phyloP scores from a whole-genome alignment of 164 flowering plant species.

The Nelumbo lutea region DNA sequence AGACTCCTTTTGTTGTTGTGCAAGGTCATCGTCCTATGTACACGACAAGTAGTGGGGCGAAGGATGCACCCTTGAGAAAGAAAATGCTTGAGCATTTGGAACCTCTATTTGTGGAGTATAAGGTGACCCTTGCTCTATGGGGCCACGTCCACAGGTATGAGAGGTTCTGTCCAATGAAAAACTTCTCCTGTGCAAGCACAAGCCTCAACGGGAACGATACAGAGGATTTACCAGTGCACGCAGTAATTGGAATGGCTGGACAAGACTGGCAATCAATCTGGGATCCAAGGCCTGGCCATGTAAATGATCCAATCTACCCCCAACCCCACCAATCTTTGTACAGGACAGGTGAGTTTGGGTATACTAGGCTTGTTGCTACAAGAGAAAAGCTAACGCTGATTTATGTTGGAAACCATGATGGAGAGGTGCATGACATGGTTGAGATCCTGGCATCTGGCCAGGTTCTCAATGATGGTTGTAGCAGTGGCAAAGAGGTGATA shows the following conservation, averaged over 20 bases:
- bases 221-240: slow-evolving; percentile 59
- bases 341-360: slow-evolving; percentile 91
- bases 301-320: slow-evolving; percentile 62
- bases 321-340: slow-evolving; percentile 70
- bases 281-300: slow-evolving; percentile 77
- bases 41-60: slow-evolving; percentile 65
- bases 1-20: slow-evolving; percentile 82
- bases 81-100: slow-evolving; percentile 68
- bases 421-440: slow-evolving; percentile 74
- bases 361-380: slow-evolving; percentile 70
- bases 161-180: slow-evolving; percentile 85
- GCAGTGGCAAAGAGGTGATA: neutral
- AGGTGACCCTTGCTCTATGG: slow-evolving; percentile 86
- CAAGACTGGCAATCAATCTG: slow-evolving; percentile 96
- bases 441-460: slow-evolving; percentile 65
- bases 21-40: slow-evolving; percentile 99
- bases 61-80: slow-evolving; percentile 56
- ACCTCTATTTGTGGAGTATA: slow-evolving; percentile 75
- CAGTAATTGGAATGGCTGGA: slow-evolving; percentile 97
- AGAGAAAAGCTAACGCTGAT: slow-evolving; percentile 68
- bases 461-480: slow-evolving; percentile 29
- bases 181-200: slow-evolving; percentile 68
- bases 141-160: slow-evolving; percentile 97
- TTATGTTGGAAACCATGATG: slow-evolving; percentile 91
- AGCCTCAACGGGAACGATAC: slow-evolving; percentile 18